Evolutionary conservation across 1,284 basidiomycete genomes (phyloP), one percentile per base, ranked within the genome.

Genomic region (Vanrija pseudolonga): DNA sequence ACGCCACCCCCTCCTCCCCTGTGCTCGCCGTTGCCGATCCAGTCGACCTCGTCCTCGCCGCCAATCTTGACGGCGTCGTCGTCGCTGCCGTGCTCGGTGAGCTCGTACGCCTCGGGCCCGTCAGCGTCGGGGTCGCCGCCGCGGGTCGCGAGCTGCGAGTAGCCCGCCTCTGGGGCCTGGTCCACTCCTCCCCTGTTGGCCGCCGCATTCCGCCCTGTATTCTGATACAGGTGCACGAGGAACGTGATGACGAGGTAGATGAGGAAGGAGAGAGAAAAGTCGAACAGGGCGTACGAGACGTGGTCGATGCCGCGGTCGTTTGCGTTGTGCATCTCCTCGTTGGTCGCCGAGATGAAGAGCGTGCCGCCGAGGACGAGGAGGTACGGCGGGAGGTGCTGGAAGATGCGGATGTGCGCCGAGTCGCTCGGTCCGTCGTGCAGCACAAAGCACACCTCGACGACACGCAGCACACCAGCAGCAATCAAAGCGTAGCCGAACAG

Each of bases 271-370:
- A 87, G 73, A 63, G 88, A 90, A 75, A 87, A 89, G 57, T 73
- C 72, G 20, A 47, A 47, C 14, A 52, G 45, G 22, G 88, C 81
- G 66, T 94, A 94, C 0, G 90, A 89, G 60, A 93, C 89, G 68
- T 93, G 89, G 69, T 93, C 90, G 83, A 92, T 87, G 47, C 82
- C 86, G 32, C 79, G 78, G 22, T 65, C 61, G 50, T 88, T 80
- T 14, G 86, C 83, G 59, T 81, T 86, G 32, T 80, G 67, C 40
- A 94, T 78, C 70, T 94, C 89, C 76, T 96, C 91, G 70, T 95
- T 90, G 0, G 92, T 95, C 0, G 86, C 90, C 14, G 88, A 88
- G 83, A 94, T 90, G 80, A 95, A 95, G 12, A 91, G 76, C 32
- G 66, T 72, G 20, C 65, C 86, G 41, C 86, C 79, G 1, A 87